Evolutionary conservation across 2,329 filamentous ascomycete species (phyloP).

Genomic region (Verticillium klebahnii): DNA sequence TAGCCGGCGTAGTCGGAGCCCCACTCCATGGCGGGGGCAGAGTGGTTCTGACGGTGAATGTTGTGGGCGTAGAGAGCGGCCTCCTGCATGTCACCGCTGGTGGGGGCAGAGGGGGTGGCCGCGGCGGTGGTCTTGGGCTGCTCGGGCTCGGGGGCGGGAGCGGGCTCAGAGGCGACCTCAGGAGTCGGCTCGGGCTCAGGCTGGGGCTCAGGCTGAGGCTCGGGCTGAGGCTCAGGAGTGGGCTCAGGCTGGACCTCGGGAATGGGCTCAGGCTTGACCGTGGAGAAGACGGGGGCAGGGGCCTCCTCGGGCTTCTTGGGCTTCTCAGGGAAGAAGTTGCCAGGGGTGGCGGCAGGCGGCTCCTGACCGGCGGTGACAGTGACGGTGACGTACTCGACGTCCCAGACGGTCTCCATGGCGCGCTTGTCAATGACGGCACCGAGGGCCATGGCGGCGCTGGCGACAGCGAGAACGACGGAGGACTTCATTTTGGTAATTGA

Average conservation of each 20-base stretch:
- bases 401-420: conserved; percentile 32
- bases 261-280: conserved; percentile 8
- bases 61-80: conserved; percentile 73
- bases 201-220: conserved; percentile 11
- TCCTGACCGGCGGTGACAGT: conserved; percentile 34
- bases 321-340: conserved; percentile 16
- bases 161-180: conserved; percentile 6
- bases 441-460: conserved; percentile 39
- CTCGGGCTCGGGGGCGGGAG: conserved; percentile 10
- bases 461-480: conserved; percentile 38
- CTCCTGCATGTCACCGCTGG: conserved; percentile 25
- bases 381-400: conserved; percentile 37
- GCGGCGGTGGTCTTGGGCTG: conserved; percentile 5
- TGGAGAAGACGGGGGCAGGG: conserved; percentile 6
- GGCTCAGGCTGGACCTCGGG: conserved; percentile 7
- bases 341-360: conserved; percentile 11
- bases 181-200: conserved; percentile 6
- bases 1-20: conserved; percentile 56
- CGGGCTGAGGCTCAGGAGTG: conserved; percentile 7
- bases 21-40: conserved; percentile 62
- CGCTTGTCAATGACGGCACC: conserved; percentile 40
- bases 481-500: conserved; percentile 41
- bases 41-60: conserved; percentile 79
- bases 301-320: conserved; percentile 1
- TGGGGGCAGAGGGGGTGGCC: conserved; percentile 9